Base-by-base conservation (phyloP, 495 filamentous ascomycete species). In the Lophium mytilinum region DNA sequence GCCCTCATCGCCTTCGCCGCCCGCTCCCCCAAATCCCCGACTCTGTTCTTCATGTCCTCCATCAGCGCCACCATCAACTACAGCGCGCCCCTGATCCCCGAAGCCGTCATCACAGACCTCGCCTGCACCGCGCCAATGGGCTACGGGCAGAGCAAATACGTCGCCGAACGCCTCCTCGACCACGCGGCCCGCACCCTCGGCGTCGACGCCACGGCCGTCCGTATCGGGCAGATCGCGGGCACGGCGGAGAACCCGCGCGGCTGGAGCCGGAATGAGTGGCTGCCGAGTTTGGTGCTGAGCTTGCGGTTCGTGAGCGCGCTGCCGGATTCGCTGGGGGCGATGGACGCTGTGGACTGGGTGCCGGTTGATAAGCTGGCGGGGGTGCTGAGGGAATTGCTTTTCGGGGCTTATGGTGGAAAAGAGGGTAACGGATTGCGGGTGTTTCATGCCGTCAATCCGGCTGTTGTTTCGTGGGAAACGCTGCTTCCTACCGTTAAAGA, bases 181-280 rank as follows among this genome's bases (percentile, higher is more conserved):
- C 12, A 24, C 3, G 53, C 53, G 6, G 4, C 53, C 18, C 37
- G 17, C 11, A 30, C 17, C 0, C 14, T 30, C 11, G 11, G 34
- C 18, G 8, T 56, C 14, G 12, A 9, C 37, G 33, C 52, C 37
- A 37, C 15, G 4, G 37, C 34, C 30, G 34, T 17, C n/a, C 52
- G 52, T 18, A 33, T 54, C 45, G 52, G 52, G 19, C 52, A 54
- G 17, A 36, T 54, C 9, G 52, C 52, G 1, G 52, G 52, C 8
- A 15, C 52, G 19, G 37, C 52, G 14, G 17, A n/a, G 35, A 43
- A 11, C 19, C 17, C 14, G 14, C 35, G 57, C 17, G 34, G 18
- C 30, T 56, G 53, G 53, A 50, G 18, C n/a, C 48, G 24, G 41
- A 42, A 56, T 41, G 53, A 56, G 34, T 56, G 52, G 52, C 33